Percentiles rank a stretch among this genome's conserved stretches.
These are phyloP conservation scores for Sphaerostilbella broomeana DNA, from an alignment of 2,329 filamentous ascomycete genomes.

Conservation along the genomic window DNA sequence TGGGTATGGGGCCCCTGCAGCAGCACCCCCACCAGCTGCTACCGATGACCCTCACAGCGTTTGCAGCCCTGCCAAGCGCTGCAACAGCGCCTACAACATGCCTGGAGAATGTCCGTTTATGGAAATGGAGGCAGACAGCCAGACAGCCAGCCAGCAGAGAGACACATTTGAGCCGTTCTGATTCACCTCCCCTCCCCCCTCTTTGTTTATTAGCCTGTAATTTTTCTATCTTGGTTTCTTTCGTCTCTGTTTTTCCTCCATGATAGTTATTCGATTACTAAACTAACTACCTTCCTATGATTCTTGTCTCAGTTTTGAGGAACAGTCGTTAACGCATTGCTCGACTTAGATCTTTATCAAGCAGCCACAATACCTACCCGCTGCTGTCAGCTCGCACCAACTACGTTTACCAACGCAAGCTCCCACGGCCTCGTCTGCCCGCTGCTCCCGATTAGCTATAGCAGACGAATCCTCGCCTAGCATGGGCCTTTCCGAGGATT, in stretches of 20 bases:
- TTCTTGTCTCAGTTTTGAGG: neutral
- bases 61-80: conserved; percentile 7
- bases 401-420: too few species aligned
- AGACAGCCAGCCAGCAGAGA: too few species aligned
- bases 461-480: conserved; percentile 48
- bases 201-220: neutral
- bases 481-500: conserved; percentile 61
- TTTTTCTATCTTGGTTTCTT: neutral
- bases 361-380: conserved; percentile 6
- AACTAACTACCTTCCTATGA: neutral
- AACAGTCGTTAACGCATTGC: neutral
- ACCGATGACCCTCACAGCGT: conserved; percentile 5
- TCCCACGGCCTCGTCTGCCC: conserved; percentile 5
- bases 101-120: neutral
- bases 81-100: neutral
- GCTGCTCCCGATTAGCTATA: conserved; percentile 1
- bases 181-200: too few species aligned
- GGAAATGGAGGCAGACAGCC: neutral
- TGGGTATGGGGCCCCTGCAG: conserved; percentile 10
- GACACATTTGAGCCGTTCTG: too few species aligned
- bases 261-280: neutral
- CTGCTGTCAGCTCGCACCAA: neutral
- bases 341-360: neutral
- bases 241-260: neutral
- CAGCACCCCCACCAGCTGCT: conserved; percentile 11